Base-by-base conservation (phyloP, 2,329 filamentous ascomycete species). In the Dothiorella sarmentorum region DNA sequence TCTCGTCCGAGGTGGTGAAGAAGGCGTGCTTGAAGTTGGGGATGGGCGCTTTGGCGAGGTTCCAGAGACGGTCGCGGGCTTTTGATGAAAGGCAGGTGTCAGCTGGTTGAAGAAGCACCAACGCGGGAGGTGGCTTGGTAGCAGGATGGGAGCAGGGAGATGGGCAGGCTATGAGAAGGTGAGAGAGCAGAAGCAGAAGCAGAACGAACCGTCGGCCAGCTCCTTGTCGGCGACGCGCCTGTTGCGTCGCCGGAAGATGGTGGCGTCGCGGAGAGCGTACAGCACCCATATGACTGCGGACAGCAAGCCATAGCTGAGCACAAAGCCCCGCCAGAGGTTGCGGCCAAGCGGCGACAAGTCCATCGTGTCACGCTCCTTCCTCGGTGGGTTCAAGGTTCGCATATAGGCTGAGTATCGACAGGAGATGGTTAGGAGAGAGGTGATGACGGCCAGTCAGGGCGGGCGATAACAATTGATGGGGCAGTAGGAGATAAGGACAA, bases 51-150 rank as follows among this genome's bases (percentile, higher is more conserved):
- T 76, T 75, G 11, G 76, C 76, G 7, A 84, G 72, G 61, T 80
- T 77, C 82, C 82, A 85, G 63, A 83, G 74, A 37, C 74, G 73
- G 61, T 80, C 71, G 62, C 78, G 78, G 56, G 79, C 82, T 84
- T 44, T 27, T 45, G 24, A 29, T 40, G 27, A 10, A 18, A 3
- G 7, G n/a, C 10, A 11, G 22, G 4, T 33, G 26, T 60, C 11
- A 47, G 60, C 45, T 62, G 31, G 40, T 40, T n/a, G 18, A 7
- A 13, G 7, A n/a, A 7, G n/a, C 4, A 42, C 44, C 7, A 9
- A 1, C 5, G 17, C 17, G 20, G 29, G 20, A 42, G 27, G 9
- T 13, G 45, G 24, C n/a, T 22, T 13, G 15, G 35, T 3, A 31
- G 24, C 26, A 5, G 11, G 20, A 53, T 17, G 20, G 24, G 24